Evolutionary conservation across 495 filamentous ascomycete species (phyloP), one percentile per base, ranked within the genome.

Genomic region (Neurospora sublineolata): DNA sequence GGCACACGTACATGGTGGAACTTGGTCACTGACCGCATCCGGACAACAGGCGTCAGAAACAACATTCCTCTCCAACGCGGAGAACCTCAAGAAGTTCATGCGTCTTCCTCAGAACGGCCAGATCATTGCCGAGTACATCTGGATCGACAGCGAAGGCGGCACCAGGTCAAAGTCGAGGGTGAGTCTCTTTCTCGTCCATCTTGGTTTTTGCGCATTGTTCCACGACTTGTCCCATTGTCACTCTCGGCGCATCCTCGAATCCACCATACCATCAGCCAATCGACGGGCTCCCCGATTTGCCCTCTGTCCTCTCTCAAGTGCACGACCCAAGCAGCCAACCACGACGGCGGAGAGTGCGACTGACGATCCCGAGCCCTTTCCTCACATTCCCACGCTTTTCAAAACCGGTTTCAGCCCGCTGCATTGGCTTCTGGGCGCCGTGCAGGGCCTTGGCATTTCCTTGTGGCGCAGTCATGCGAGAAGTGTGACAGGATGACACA

Each of bases 121-220:
- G 41, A 83, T 93, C 75, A 92, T 94, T 14, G 79, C 76, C 67
- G 95, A 99, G 85, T 99, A 97, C 86, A 90, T 99, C 85, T 99
- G 95, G 95, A 94, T 99, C 78, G 95, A 99, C 81, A 82, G 88
- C 76, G 80, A 81, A 72, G 91, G 90, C 78, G 91, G 90, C 73
- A 85, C 90, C 76, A 92, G 94, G 73, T 94, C 92, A 80, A 97
- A 97, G 85, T 92, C 92, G 76, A 94, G 93, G 89, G 95, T 97
- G 85, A 86, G 93, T 83, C 68, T 71, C 72, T 39, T 72, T 60
- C 30, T 71, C 69, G 70, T 37, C 58, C 72, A 74, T 69, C 12
- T 69, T 74, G n/a, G n/a, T n/a, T 77, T 73, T 76, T 78, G 52
- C 52, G 52, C 69, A 23, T 27, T 76, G 74, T 46, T 40, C 76